phyloP scores from a whole-genome alignment of 768 basidiomycete species.

The Collybia sordida region DNA sequence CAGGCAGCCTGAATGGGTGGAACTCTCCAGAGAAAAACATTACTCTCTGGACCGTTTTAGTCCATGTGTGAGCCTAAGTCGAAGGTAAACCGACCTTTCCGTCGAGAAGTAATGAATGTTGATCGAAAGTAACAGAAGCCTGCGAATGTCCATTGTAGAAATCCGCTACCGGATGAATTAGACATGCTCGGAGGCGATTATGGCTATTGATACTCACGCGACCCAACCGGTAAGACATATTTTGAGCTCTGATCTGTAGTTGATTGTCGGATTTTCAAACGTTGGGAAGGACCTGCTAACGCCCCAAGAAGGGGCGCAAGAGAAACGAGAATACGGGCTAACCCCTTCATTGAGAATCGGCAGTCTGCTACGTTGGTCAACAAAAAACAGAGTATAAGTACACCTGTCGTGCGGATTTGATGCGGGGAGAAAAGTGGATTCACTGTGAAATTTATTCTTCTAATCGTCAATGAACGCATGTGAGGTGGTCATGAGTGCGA shows the following conservation, averaged over 20 bases:
- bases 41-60: slow-evolving; percentile 29
- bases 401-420: slow-evolving; percentile 6
- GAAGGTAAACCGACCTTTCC: slow-evolving; percentile 23
- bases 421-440: slow-evolving; percentile 13
- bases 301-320: slow-evolving; percentile 7
- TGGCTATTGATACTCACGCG: slow-evolving; percentile 9
- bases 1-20: slow-evolving; percentile 67
- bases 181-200: background rate
- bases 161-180: slow-evolving; percentile 5
- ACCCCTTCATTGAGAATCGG: slow-evolving; percentile 8
- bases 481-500: slow-evolving; percentile 12
- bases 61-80: too few species aligned
- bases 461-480: slow-evolving; percentile 8
- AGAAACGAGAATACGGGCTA: slow-evolving; percentile 10
- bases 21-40: slow-evolving; percentile 68
- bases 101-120: slow-evolving; percentile 33
- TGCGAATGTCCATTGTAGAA: slow-evolving; percentile 26
- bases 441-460: slow-evolving; percentile 2
- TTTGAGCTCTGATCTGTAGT: slow-evolving; percentile 18
- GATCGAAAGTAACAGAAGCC: slow-evolving; percentile 32
- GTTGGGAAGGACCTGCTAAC: background rate
- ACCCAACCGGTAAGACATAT: slow-evolving; percentile 21
- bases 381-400: slow-evolving; percentile 8
- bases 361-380: background rate
- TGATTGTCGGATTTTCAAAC: slow-evolving; percentile 14